Conservation (phyloP, 495 filamentous ascomycete species). For the Talaromyces adpressus region DNA sequence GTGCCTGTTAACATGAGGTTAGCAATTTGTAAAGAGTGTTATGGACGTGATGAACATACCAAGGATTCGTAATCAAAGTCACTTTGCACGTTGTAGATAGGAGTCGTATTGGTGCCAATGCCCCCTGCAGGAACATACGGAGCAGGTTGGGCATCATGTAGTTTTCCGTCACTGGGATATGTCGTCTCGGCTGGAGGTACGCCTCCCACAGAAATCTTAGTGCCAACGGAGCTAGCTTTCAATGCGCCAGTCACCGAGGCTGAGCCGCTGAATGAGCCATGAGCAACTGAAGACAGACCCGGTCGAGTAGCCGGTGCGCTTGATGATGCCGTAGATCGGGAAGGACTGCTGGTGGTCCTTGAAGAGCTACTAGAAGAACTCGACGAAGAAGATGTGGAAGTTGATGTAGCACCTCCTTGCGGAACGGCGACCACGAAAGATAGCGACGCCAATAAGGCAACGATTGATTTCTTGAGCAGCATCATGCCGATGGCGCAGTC, state of each 20-base stretch:
- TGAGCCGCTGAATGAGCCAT: slow-evolving; percentile 54
- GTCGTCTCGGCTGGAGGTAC: slow-evolving; percentile 41
- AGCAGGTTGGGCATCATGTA: slow-evolving; percentile 56
- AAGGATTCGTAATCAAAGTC: slow-evolving; percentile 74
- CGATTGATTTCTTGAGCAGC: not conserved
- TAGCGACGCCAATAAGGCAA: not conserved
- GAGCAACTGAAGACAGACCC: slow-evolving; percentile 18
- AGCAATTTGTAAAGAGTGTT: slow-evolving; percentile 15
- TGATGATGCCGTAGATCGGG: not conserved
- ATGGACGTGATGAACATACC: slow-evolving; percentile 22
- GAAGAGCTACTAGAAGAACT: slow-evolving; percentile 1
- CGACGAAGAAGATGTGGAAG: not conserved
- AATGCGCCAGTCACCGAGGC: slow-evolving; percentile 53
- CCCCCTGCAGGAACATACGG: slow-evolving; percentile 74
- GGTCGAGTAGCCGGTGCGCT: slow-evolving; percentile 15
- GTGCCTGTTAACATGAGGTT: slow-evolving; percentile 28
- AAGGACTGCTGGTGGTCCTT: slow-evolving; percentile 4
- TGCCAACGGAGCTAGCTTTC: slow-evolving; percentile 38
- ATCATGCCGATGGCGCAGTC: not conserved
- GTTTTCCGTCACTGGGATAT: slow-evolving; percentile 66
- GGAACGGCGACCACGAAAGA: not conserved
- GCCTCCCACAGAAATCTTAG: slow-evolving; percentile 40
- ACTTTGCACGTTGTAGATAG: slow-evolving; percentile 63
- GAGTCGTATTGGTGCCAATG: slow-evolving; percentile 66
- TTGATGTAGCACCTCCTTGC: not conserved